These are phyloP conservation scores for Globisporangium rhizosaccharum DNA, from an alignment of 352 stramenopile genomes.

Conservation along the genomic window DNA sequence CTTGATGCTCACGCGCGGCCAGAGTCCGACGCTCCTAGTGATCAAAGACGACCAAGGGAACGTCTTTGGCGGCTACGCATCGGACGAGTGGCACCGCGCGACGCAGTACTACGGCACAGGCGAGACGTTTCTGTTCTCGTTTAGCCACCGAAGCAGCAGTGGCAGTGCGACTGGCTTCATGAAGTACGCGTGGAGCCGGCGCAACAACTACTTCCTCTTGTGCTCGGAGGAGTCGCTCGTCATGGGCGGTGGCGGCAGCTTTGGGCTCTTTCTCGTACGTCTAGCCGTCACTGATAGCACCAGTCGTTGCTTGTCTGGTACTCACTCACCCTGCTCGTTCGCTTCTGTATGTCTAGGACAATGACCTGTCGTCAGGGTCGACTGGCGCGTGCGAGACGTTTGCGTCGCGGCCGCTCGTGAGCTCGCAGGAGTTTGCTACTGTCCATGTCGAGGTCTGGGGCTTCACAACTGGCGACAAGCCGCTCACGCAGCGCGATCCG, in stretches of 20 bases:
- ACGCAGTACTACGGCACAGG: conserved; percentile 87
- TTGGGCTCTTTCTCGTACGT: conserved; percentile 85
- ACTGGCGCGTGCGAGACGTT: conserved; percentile 87
- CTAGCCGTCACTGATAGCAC: neutral
- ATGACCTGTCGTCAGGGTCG: conserved; percentile 78
- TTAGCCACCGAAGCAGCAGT: conserved; percentile 17
- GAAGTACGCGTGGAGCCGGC: conserved; percentile 84
- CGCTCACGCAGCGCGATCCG: conserved; percentile 21
- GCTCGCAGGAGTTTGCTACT: conserved; percentile 73
- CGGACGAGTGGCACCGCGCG: conserved; percentile 70
- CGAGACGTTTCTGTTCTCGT: conserved; percentile 88
- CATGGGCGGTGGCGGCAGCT: conserved; percentile 87
- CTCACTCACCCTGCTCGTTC: neutral
- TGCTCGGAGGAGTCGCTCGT: conserved; percentile 88
- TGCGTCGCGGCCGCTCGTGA: conserved; percentile 68
- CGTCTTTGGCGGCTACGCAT: conserved; percentile 81
- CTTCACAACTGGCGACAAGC: conserved; percentile 66
- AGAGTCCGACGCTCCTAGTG: conserved; percentile 75
- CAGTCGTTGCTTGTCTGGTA: neutral
- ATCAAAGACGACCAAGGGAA: conserved; percentile 70
- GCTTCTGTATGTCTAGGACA: conserved; percentile 45
- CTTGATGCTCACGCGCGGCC: conserved; percentile 56
- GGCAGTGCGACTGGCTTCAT: conserved; percentile 28
- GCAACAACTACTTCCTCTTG: conserved; percentile 90
- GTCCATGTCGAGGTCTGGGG: conserved; percentile 84